phyloP scores from a whole-genome alignment of 129 eudicot species.

The Chrysanthemum lavandulifolium region DNA sequence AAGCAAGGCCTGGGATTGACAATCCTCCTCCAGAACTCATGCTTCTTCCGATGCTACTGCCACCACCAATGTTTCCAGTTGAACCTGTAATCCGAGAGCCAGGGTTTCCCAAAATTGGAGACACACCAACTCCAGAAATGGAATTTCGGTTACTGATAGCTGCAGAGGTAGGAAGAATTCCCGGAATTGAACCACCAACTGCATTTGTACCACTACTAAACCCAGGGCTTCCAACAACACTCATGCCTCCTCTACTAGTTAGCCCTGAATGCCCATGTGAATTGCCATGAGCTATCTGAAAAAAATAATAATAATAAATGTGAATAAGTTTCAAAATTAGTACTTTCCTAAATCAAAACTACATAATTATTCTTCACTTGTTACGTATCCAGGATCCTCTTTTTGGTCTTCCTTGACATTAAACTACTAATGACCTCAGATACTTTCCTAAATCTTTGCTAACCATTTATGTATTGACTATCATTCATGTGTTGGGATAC shows the following conservation, averaged over 20 bases:
- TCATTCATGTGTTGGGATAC: too few relatives aligned
- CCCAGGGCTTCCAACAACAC: slow-evolving; percentile 83
- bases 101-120: slow-evolving; percentile 72
- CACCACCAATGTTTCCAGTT: slow-evolving; percentile 70
- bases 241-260: slow-evolving; percentile 85
- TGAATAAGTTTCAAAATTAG: too few relatives aligned
- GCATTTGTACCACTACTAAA: slow-evolving; percentile 60
- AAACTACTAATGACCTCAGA: too few relatives aligned
- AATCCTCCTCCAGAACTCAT: slow-evolving; percentile 83
- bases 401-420: too few relatives aligned
- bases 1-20: slow-evolving; percentile 79
- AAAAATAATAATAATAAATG: neutral
- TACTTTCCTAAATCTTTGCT: too few relatives aligned
- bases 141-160: slow-evolving; percentile 69
- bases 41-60: slow-evolving; percentile 76
- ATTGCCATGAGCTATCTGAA: slow-evolving; percentile 46
- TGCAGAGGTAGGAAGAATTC: slow-evolving; percentile 80
- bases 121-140: slow-evolving; percentile 74
- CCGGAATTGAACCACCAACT: slow-evolving; percentile 89
- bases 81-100: slow-evolving; percentile 70
- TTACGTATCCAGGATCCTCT: too few relatives aligned
- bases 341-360: too few relatives aligned
- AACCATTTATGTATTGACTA: too few relatives aligned
- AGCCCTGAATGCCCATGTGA: slow-evolving; percentile 86
- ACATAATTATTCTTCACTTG: too few relatives aligned